Evolutionary conservation across 2,329 filamentous ascomycete species (phyloP), one percentile per base, ranked within the genome.

Genomic region (Bipolaris zeicola): DNA sequence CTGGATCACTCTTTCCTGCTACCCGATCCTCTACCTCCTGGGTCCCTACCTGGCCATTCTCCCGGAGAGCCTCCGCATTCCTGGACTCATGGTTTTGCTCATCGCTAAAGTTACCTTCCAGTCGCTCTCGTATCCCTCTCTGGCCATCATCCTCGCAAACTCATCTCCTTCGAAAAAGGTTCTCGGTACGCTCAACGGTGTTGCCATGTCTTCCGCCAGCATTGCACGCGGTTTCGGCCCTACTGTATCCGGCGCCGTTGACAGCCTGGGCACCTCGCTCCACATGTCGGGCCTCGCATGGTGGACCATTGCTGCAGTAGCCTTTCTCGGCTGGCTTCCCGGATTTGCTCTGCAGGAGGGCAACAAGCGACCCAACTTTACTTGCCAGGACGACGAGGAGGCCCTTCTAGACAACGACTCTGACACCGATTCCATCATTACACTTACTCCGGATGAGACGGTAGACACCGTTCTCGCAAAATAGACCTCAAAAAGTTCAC

Each of bases 51-150:
- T 97, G 14, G 89, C 95, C 1, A 84, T 98, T 6, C 84, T 97
- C 0, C 94, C 95, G 0, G 81, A 87, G 14, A 78, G 79, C 28
- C 76, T 92, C 38, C 88, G 90, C 58, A 89, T 90, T 79, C 79
- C 87, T 1, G 91, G 89, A 22, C 87, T 96, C 48, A 94, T 92
- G 71, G 68, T 87, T 6, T 82, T 94, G 22, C 83, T 98, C 10
- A 84, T 96, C 63, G 92, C 90, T 88, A 98, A 97, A 77, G 96
- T 96, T 72, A 96, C 92, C 0, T 92, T 95, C 67, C 88, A 94
- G 66, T 93, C 92, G 43, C 88, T 97, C 77, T 89, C 93, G 0
- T 98, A 96, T 76, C 95, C 95, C 10, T 91, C 90, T 68, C 92
- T 93, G 64, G 89, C 89, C 10, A 96, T 98, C 55, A 86, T 99